phyloP scores from a whole-genome alignment of 257 asterid genomes.

The Solanum infundibuliforme region DNA sequence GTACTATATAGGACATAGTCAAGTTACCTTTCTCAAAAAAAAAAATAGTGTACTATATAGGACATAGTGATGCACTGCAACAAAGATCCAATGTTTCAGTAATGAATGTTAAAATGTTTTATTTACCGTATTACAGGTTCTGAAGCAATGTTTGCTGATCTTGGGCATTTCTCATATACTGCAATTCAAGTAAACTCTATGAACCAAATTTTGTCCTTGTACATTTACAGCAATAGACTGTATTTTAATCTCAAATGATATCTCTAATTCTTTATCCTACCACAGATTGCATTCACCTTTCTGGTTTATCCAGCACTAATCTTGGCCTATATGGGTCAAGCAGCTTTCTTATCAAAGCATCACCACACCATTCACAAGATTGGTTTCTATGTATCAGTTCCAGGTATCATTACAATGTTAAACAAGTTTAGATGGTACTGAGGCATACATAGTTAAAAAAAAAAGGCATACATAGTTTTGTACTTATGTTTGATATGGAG shows the following conservation, averaged over 20 bases:
- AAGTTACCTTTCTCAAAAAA: too few relatives aligned
- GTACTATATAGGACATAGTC: background rate
- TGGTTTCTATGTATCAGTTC: constrained; percentile 87
- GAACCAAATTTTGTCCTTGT: background rate
- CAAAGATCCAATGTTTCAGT: background rate
- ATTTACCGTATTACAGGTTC: constrained; percentile 46
- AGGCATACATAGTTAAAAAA: background rate
- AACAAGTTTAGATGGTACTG: background rate
- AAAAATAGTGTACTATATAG: background rate
- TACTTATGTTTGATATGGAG: background rate
- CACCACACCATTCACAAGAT: constrained; percentile 65
- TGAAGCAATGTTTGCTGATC: constrained; percentile 99
- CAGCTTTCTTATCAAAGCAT: constrained; percentile 81
- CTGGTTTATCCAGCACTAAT: constrained; percentile 89
- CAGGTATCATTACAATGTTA: constrained; percentile 38
- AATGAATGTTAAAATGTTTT: background rate
- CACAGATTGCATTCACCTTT: constrained; percentile 93
- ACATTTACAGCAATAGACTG: background rate
- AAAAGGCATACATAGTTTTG: background rate
- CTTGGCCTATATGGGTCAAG: constrained; percentile 98
- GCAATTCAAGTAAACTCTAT: constrained; percentile 68
- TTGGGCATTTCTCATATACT: constrained; percentile 83
- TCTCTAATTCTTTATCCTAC: constrained; percentile 1
- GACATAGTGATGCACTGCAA: background rate
- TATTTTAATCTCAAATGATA: background rate